phyloP scores from a whole-genome alignment of 1,284 basidiomycete genomes.

The Pseudozyma hubeiensis region DNA sequence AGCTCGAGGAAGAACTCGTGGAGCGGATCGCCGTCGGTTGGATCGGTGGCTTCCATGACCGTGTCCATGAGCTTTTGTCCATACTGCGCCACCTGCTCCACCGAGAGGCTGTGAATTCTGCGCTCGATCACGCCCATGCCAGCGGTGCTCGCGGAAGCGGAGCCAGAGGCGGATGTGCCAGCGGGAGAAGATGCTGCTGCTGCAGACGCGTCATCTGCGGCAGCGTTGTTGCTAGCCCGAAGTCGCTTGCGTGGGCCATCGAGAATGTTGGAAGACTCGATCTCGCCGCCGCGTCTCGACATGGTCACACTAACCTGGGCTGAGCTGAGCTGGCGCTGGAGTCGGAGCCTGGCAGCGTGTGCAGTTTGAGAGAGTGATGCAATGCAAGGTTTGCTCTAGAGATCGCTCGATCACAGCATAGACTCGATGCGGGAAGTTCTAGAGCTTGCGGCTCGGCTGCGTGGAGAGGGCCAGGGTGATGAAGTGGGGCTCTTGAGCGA shows the following conservation, averaged over 20 bases:
- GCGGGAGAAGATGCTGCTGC: slow-evolving; percentile 6
- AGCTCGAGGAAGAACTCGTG: slow-evolving; percentile 80
- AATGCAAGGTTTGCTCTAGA: neutral
- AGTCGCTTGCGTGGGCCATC: slow-evolving; percentile 55
- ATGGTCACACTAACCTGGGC: slow-evolving; percentile 1
- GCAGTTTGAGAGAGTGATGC: neutral
- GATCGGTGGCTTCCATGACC: slow-evolving; percentile 44
- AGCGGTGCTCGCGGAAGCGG: slow-evolving; percentile 8
- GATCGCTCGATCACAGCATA: no score
- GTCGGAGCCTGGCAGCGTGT: neutral
- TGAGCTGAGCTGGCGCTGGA: neutral
- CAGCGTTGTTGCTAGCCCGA: slow-evolving; percentile 16
- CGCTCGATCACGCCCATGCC: slow-evolving; percentile 44
- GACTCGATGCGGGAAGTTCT: no score
- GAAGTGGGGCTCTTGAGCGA: no score
- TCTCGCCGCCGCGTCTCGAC: slow-evolving; percentile 35
- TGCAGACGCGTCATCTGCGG: slow-evolving; percentile 20
- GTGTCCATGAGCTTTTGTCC: slow-evolving; percentile 47
- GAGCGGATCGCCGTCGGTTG: slow-evolving; percentile 70
- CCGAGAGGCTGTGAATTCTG: slow-evolving; percentile 32
- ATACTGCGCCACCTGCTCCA: slow-evolving; percentile 28
- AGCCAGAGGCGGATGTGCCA: slow-evolving; percentile 1
- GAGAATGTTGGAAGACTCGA: slow-evolving; percentile 49
- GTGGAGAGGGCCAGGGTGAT: no score
- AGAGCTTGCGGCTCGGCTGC: no score